Conservation (phyloP, 345 rosid genomes). For the Salix udensis region DNA sequence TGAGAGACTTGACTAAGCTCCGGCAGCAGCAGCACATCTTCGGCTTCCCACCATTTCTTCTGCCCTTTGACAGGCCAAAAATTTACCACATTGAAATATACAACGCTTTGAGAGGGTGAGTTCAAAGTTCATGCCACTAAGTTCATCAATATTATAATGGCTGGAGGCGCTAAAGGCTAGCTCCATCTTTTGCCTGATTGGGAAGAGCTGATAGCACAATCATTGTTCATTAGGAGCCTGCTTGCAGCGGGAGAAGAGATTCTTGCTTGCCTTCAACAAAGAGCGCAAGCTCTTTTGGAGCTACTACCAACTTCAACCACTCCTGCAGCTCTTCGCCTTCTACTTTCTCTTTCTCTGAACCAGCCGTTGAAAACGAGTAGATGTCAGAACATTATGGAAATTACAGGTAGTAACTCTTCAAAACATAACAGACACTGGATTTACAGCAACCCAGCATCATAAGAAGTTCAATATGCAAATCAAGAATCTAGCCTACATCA, state of each 20-base stretch:
- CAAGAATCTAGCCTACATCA: background rate
- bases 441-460: background rate
- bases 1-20: background rate
- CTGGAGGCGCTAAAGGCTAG: slow-evolving; percentile 7
- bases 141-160: background rate
- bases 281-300: slow-evolving; percentile 62
- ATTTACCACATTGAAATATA: slow-evolving; percentile 25
- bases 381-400: slow-evolving; percentile 1
- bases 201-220: slow-evolving; percentile 4
- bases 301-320: slow-evolving; percentile 83
- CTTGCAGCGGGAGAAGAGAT: slow-evolving; percentile 48
- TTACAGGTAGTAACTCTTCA: background rate
- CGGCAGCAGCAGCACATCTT: slow-evolving; percentile 10
- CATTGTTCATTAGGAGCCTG: slow-evolving; percentile 21
- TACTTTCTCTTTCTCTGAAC: slow-evolving; percentile 82
- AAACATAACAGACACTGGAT: background rate
- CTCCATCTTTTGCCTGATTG: background rate
- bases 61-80: slow-evolving; percentile 18
- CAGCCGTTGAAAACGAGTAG: slow-evolving; percentile 1
- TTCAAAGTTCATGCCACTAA: background rate
- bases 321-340: slow-evolving; percentile 87
- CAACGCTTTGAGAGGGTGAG: slow-evolving; percentile 14
- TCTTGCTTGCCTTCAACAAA: slow-evolving; percentile 63
- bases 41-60: slow-evolving; percentile 14
- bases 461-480: background rate